These are phyloP conservation scores for Pichia pseudocactophila DNA, from an alignment of 805 yeast species.

Conservation along the genomic window DNA sequence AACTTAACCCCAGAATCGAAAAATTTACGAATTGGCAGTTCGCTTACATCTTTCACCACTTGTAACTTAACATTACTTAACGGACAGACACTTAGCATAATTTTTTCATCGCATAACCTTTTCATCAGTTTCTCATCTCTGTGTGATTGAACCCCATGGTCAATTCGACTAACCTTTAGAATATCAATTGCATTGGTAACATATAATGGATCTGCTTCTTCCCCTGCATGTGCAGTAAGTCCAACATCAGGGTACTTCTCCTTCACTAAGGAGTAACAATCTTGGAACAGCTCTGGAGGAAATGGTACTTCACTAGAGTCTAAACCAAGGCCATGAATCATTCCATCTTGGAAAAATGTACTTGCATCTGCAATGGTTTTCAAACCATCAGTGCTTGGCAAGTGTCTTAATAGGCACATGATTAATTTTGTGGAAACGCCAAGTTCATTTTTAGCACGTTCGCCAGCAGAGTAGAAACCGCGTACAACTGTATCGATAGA, in stretches of 20 bases:
- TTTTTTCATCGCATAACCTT: conserved; percentile 45
- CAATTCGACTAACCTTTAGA: conserved; percentile 60
- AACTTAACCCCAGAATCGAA: conserved; percentile 59
- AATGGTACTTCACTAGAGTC: conserved; percentile 73
- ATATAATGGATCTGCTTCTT: conserved; percentile 73
- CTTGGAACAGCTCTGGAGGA: conserved; percentile 62
- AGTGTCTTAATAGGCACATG: conserved; percentile 76
- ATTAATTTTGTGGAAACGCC: conserved; percentile 64
- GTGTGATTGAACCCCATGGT: conserved; percentile 67
- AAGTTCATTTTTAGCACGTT: conserved; percentile 47
- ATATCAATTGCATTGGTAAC: conserved; percentile 50
- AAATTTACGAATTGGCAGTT: conserved; percentile 56
- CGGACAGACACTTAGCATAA: conserved; percentile 68
- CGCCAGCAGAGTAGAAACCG: conserved; percentile 63
- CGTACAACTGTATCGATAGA: conserved; percentile 47
- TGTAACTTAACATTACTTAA: conserved; percentile 67
- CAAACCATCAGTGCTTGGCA: conserved; percentile 52
- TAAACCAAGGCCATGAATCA: conserved; percentile 69
- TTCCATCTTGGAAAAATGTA: conserved; percentile 44
- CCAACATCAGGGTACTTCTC: conserved; percentile 43
- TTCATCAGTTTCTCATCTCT: conserved; percentile 46
- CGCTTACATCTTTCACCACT: conserved; percentile 57
- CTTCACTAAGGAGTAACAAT: conserved; percentile 47
- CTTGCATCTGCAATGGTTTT: conserved; percentile 46
- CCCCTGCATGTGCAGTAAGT: conserved; percentile 84